Evolutionary conservation across 768 basidiomycete genomes (phyloP).

Genomic region (Boletus bicolor): DNA sequence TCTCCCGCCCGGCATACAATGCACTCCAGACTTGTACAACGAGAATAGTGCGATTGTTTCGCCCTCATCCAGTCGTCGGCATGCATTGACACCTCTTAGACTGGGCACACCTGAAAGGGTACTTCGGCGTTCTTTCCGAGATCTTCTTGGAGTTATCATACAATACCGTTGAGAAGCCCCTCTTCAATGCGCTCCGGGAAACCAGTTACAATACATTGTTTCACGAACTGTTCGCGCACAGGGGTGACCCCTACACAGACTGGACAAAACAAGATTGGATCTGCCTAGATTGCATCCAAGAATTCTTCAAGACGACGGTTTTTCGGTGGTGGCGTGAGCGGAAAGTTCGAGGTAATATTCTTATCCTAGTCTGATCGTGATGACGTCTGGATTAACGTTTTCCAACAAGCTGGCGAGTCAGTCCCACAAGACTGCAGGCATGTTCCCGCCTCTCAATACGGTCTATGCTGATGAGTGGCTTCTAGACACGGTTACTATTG

Average conservation of each 20-base stretch:
- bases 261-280: conserved; percentile 12
- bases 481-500: conserved; percentile 13
- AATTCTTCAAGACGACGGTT: conserved; percentile 7
- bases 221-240: conserved; percentile 6
- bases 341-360: conserved; percentile 3
- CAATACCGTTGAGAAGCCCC: conserved; percentile 3
- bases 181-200: conserved; percentile 5
- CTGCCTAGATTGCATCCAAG: conserved; percentile 1
- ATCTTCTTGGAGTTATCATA: background rate
- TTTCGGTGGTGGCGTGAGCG: conserved; percentile 11
- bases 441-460: background rate
- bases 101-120: conserved; percentile 9
- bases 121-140: background rate
- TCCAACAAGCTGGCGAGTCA: background rate
- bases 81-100: background rate
- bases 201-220: conserved; percentile 4
- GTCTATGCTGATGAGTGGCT: background rate
- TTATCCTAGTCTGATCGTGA: background rate
- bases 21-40: conserved; percentile 11
- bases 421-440: conserved; percentile 8
- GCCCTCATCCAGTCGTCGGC: background rate
- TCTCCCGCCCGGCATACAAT: background rate
- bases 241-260: background rate
- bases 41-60: conserved; percentile 5
- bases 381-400: background rate